Evolutionary conservation across 2,329 filamentous ascomycete species (phyloP).

Genomic region (Neurospora sp.): DNA sequence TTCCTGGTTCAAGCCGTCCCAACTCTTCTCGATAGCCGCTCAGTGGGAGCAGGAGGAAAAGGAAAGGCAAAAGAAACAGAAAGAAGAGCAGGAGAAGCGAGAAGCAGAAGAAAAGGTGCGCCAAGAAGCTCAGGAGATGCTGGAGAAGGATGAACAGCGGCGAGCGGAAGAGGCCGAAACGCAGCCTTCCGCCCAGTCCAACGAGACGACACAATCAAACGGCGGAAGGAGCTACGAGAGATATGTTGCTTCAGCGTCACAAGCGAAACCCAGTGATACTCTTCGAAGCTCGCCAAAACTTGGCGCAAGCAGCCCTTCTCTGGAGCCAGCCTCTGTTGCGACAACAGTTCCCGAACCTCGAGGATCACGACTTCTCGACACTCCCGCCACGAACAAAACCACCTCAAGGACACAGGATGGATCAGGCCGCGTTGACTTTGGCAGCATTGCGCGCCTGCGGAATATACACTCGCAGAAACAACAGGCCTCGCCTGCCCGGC

Average conservation of each 20-base stretch:
- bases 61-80: constrained; percentile 1
- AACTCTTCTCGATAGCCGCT: background rate
- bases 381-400: constrained; percentile 30
- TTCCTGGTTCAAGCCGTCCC: background rate
- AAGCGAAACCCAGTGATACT: constrained; percentile 14
- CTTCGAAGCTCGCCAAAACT: constrained; percentile 19
- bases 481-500: constrained; percentile 6
- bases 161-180: constrained; percentile 14
- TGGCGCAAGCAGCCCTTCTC: constrained; percentile 3
- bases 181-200: constrained; percentile 24
- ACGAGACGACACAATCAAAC: constrained; percentile 48
- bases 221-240: constrained; percentile 45
- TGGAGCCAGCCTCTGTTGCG: background rate
- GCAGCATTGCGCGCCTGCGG: constrained; percentile 4
- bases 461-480: constrained; percentile 4
- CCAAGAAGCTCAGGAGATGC: background rate
- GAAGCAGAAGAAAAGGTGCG: background rate
- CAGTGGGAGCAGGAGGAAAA: background rate
- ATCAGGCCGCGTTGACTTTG: constrained; percentile 22
- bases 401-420: constrained; percentile 16
- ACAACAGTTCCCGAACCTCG: constrained; percentile 14
- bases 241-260: constrained; percentile 21
- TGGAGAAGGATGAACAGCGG: background rate
- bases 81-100: background rate
- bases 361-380: constrained; percentile 34